phyloP scores from a whole-genome alignment of 768 basidiomycete genomes.

The Suillus variegatus region DNA sequence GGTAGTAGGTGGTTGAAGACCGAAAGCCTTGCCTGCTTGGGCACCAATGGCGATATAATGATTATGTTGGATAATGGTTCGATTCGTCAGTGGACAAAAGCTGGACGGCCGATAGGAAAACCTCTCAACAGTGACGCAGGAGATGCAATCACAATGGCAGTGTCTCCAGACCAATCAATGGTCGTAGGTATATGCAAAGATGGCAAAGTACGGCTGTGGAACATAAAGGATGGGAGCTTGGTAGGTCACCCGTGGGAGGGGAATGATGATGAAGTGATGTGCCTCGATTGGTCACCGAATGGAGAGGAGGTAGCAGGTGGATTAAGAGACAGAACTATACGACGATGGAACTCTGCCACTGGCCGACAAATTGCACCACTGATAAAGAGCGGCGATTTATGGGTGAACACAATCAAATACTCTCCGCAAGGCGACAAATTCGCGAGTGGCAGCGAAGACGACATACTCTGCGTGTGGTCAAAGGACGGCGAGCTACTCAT shows the following conservation, averaged over 20 bases:
- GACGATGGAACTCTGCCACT: slow-evolving; percentile 15
- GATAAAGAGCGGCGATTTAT: background rate
- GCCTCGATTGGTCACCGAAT: slow-evolving; percentile 17
- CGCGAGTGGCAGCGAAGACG: background rate
- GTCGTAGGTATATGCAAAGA: background rate
- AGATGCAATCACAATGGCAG: background rate
- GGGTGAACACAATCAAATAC: background rate
- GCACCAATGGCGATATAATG: background rate
- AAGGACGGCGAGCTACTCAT: background rate
- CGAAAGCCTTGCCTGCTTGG: background rate
- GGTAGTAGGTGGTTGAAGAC: background rate
- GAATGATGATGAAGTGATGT: background rate
- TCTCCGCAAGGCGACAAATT: background rate
- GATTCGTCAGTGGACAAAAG: background rate
- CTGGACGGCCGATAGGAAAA: background rate
- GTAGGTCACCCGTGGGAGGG: background rate
- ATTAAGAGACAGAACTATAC: slow-evolving; percentile 9
- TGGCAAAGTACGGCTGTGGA: background rate
- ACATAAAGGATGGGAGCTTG: background rate
- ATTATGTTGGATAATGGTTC: background rate
- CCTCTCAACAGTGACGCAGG: background rate
- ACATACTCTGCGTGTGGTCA: background rate
- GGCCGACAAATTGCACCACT: background rate
- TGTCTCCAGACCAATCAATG: background rate
- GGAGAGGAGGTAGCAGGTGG: slow-evolving; percentile 13